phyloP scores from a whole-genome alignment of 257 asterid genomes.

The Agastache rugosa region DNA sequence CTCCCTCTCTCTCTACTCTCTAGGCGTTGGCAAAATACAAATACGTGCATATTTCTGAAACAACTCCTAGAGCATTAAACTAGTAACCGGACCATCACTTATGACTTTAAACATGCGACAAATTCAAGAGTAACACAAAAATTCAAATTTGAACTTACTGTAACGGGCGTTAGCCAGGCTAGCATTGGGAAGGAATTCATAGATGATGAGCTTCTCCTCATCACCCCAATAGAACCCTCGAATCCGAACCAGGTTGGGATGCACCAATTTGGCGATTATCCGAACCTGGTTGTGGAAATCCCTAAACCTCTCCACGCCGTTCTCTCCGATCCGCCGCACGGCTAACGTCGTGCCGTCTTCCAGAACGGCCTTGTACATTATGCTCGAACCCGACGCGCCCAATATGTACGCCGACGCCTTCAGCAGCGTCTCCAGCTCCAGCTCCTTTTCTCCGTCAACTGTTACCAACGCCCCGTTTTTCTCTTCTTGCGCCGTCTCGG shows the following conservation, averaged over 20 bases:
- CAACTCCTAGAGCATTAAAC: background rate
- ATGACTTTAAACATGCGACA: background rate
- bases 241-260: slow-evolving; percentile 80
- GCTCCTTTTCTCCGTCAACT: slow-evolving; percentile 80
- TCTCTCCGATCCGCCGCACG: slow-evolving; percentile 87
- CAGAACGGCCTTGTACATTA: slow-evolving; percentile 93
- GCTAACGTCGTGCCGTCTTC: slow-evolving; percentile 86
- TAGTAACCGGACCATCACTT: background rate
- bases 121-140: background rate
- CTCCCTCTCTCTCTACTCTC: too few relatives aligned
- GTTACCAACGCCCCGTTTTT: slow-evolving; percentile 81
- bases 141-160: slow-evolving; percentile 59
- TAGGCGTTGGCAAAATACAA: background rate
- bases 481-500: slow-evolving; percentile 41
- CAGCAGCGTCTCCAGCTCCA: slow-evolving; percentile 81
- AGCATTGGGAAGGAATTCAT: slow-evolving; percentile 90
- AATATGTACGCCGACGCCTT: slow-evolving; percentile 92
- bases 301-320: slow-evolving; percentile 78
- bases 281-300: slow-evolving; percentile 91
- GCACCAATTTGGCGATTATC: slow-evolving; percentile 72
- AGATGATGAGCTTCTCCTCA: slow-evolving; percentile 91
- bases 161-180: slow-evolving; percentile 90
- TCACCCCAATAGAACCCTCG: slow-evolving; percentile 96
- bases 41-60: background rate
- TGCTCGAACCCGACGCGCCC: slow-evolving; percentile 93